Percentiles rank a stretch among this genome's conserved stretches.
Evolutionary conservation across 2,329 filamentous ascomycete genomes (phyloP).

Genomic region (Tolypocladium ovalisporum): DNA sequence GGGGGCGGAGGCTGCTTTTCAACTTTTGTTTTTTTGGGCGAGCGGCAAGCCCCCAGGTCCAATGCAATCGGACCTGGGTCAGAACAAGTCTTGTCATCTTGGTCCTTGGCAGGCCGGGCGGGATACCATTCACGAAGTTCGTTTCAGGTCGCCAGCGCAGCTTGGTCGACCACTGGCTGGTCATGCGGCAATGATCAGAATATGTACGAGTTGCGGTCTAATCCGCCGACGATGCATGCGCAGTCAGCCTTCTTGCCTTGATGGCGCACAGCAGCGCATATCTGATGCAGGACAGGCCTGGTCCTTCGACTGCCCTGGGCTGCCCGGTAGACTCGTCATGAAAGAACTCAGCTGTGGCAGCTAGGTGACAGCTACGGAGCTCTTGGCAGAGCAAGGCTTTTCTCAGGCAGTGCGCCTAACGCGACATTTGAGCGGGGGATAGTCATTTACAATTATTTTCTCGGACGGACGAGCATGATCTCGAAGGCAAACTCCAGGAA

Average conservation of each 20-base stretch:
- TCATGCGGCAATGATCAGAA: not conserved
- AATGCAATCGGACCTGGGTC: not conserved
- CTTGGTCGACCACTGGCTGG: not conserved
- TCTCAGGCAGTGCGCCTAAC: not conserved
- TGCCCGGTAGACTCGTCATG: not conserved
- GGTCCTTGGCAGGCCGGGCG: not conserved
- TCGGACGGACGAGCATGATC: not conserved
- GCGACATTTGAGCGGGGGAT: not conserved
- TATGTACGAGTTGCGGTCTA: slow-evolving; percentile 1
- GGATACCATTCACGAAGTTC: not conserved
- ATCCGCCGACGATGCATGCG: not conserved
- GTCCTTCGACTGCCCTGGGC: not conserved
- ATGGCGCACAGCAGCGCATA: not conserved
- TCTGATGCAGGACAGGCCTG: not conserved
- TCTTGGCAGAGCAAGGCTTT: not conserved
- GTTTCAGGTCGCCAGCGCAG: not conserved
- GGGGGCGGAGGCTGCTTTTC: not conserved
- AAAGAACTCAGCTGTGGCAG: not conserved
- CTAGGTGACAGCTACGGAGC: not conserved
- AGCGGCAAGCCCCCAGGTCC: not conserved
- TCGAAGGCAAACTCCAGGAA: not conserved
- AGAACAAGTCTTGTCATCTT: not conserved
- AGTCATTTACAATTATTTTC: no score
- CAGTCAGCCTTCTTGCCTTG: not conserved
- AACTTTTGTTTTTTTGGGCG: not conserved